A percentile compares a stretch with the other conserved stretches of the same genome.
Evolutionary conservation across 106 monocot species (phyloP).

Genomic region (Narthecium ossifragum): DNA sequence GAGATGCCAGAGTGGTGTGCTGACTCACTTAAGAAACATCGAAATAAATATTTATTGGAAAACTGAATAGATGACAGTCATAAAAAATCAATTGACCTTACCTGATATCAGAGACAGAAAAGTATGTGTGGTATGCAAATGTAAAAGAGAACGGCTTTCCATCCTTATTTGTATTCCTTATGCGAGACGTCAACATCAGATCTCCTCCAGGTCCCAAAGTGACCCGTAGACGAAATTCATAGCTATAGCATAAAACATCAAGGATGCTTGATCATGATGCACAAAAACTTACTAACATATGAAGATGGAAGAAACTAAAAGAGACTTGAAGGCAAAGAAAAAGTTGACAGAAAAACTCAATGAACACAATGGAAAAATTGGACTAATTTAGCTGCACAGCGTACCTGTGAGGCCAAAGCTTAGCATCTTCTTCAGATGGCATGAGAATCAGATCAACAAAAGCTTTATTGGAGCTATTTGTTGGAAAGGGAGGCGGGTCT

Average conservation of each 20-base stretch:
- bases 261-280: not conserved
- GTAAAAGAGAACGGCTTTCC: conserved; percentile 80
- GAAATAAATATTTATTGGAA: too few relatives aligned
- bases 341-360: not conserved
- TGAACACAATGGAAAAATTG: not conserved
- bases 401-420: conserved; percentile 77
- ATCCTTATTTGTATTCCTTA: conserved; percentile 69
- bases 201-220: conserved; percentile 61
- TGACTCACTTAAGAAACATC: too few relatives aligned
- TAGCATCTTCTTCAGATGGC: conserved; percentile 59
- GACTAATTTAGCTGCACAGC: not conserved
- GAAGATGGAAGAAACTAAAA: not conserved
- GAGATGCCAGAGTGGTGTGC: too few relatives aligned
- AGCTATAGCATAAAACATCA: conserved; percentile 30
- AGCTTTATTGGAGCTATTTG: conserved; percentile 36
- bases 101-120: conserved; percentile 86
- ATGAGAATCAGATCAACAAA: conserved; percentile 79
- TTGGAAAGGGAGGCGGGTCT: conserved; percentile 56
- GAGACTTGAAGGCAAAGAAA: not conserved
- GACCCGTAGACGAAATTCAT: conserved; percentile 73
- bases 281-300: not conserved
- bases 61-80: too few relatives aligned
- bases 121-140: conserved; percentile 78
- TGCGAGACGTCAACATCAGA: conserved; percentile 68
- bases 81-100: too few relatives aligned